A percentile compares a stretch with the other conserved stretches of the same genome.
These are phyloP conservation scores for Mycena epipterygia DNA, from an alignment of 768 basidiomycete species.

Conservation along the genomic window DNA sequence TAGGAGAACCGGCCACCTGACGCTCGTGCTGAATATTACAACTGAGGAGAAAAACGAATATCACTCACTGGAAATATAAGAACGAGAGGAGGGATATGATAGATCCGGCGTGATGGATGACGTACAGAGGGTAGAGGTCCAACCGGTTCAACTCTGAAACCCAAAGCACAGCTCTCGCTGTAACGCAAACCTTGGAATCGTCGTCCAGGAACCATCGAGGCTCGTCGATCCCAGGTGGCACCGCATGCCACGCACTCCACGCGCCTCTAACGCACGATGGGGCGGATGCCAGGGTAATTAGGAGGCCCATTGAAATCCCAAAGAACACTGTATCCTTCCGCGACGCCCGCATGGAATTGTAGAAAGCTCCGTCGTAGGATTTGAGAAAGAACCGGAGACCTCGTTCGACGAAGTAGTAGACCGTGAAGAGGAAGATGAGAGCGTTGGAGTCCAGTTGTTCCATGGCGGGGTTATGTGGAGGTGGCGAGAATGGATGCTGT, in stretches of 20 bases:
- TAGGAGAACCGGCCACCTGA: conserved; percentile 25
- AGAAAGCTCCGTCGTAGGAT: conserved; percentile 18
- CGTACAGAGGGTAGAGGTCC: conserved; percentile 37
- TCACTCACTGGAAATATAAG: conserved; percentile 22
- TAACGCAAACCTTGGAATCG: conserved; percentile 33
- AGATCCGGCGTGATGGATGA: conserved; percentile 37
- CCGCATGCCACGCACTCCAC: conserved; percentile 19
- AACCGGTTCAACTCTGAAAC: conserved; percentile 39
- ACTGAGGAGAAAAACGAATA: no score
- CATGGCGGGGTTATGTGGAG: conserved; percentile 18
- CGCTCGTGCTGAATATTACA: background rate
- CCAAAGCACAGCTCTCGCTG: conserved; percentile 38
- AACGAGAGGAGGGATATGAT: conserved; percentile 36
- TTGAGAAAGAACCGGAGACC: conserved; percentile 21
- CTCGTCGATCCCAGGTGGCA: conserved; percentile 9
- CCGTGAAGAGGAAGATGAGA: conserved; percentile 34
- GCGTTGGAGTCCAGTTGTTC: conserved; percentile 30
- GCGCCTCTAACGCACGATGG: conserved; percentile 36
- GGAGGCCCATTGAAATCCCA: conserved; percentile 37
- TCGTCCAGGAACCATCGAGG: conserved; percentile 31
- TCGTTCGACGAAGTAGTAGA: conserved; percentile 38
- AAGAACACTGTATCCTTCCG: conserved; percentile 39
- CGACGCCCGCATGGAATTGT: conserved; percentile 28
- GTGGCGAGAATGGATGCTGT: conserved; percentile 1
- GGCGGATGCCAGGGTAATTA: conserved; percentile 36